Conservation (phyloP, 108 stramenopile species). For the Conticribra guillardii region DNA sequence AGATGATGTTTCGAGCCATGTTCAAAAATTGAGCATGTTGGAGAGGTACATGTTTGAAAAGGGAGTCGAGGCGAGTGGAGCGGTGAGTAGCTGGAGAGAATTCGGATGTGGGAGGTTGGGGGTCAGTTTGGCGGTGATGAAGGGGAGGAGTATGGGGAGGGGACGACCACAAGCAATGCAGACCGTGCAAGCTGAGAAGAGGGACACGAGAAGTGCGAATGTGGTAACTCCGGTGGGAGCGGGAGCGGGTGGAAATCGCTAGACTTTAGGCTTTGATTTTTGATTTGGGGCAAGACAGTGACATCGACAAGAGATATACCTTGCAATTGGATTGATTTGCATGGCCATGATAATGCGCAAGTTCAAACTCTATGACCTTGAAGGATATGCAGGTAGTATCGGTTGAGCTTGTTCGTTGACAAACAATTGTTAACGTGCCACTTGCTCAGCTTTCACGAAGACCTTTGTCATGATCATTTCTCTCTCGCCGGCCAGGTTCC, state of each 20-base stretch:
- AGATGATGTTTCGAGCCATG: conserved; percentile 62
- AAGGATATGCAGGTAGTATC: no score
- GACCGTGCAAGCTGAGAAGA: background rate
- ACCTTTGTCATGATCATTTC: no score
- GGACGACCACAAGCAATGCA: background rate
- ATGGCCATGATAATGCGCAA: no score
- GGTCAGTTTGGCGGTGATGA: conserved; percentile 27
- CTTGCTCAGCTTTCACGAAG: no score
- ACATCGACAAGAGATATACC: no score
- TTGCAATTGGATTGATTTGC: no score
- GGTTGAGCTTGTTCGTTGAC: no score
- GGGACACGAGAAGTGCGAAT: background rate
- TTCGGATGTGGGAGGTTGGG: conserved; percentile 53
- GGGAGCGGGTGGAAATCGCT: background rate
- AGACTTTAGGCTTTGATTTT: background rate
- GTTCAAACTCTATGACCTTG: no score
- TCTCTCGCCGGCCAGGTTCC: no score
- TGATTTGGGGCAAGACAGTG: no score
- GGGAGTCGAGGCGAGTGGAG: conserved; percentile 55
- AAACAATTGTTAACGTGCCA: no score
- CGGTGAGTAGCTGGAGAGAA: conserved; percentile 51
- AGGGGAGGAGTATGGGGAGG: conserved; percentile 9
- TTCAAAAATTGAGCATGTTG: conserved; percentile 53
- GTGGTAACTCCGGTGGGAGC: conserved; percentile 8
- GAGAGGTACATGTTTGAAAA: conserved; percentile 57